Evolutionary conservation across 345 rosid species (phyloP), one percentile per base, ranked within the genome.

Genomic region (Eucalyptus caleyi): DNA sequence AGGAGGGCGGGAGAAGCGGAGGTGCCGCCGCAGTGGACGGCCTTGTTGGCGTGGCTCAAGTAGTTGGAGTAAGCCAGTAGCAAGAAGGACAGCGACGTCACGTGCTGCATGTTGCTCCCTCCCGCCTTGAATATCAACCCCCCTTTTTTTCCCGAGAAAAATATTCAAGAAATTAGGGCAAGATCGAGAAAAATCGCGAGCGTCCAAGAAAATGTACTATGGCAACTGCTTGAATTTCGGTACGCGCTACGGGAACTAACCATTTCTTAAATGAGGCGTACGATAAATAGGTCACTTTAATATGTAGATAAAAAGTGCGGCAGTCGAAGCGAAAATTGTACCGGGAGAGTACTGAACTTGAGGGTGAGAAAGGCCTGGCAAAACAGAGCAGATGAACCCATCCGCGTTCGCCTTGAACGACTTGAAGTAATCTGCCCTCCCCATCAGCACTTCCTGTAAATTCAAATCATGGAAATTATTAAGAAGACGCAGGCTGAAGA

Each of bases 291-390:
- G 26, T 21, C 5, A 16, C 21, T 51, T 51, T 51, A 51, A 11
- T 8, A 15, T 30, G 49, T 6, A 32, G 18, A 47, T 23, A 16
- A 65, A 34, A 5, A 11, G 8, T 11, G 50, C 2, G 21, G 24
- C 16, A 62, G 8, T 45, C 3, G 9, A 3, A 60, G 7, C 3
- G 30, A 37, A 15, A 9, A 49, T 21, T 14, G 30, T 94, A 97
- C 99, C 99, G 85, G 98, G 99, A 89, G 99, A 97, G 93, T 97
- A 97, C 90, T 95, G 99, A 87, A 97, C 96, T 94, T 97, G 98
- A 59, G 98, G 95, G 92, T 94, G 98, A 88, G 99, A 94, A 88
- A 97, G 93, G 89, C 99, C 99, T 89, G 99, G 99, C 91, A 97
- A 89, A 90, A 97, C 26, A 89, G 99, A 96, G 91, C 99, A 97